Conservation (phyloP, 176 grass and related monocot genomes). For the Zea mays region DNA sequence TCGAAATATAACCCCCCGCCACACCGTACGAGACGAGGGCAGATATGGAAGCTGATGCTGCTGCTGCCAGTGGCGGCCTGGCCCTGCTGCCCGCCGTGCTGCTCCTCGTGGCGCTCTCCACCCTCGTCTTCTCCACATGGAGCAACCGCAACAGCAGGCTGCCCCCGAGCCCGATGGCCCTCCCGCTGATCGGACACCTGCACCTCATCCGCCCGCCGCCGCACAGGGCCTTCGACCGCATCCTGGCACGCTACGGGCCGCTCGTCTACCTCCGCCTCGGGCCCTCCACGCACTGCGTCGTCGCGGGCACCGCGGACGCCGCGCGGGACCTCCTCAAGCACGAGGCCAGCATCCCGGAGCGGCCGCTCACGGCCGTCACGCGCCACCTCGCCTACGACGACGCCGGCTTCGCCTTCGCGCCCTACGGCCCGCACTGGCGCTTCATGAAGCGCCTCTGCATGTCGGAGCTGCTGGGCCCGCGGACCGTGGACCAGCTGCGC, state of each 20-base stretch:
- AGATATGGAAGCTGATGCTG: background rate
- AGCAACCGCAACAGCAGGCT: background rate
- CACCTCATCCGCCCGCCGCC: conserved; percentile 47
- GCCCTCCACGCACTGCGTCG: conserved; percentile 53
- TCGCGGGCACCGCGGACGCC: conserved; percentile 37
- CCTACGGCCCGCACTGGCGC: conserved; percentile 59
- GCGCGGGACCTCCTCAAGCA: conserved; percentile 38
- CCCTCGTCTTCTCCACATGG: background rate
- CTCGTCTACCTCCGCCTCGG: conserved; percentile 60
- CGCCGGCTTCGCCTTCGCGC: conserved; percentile 62
- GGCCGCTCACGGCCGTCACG: conserved; percentile 14
- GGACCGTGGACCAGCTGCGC: conserved; percentile 52
- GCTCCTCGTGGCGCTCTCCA: conserved; percentile 8
- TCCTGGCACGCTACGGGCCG: conserved; percentile 35
- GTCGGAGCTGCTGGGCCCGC: conserved; percentile 61
- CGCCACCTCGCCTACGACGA: conserved; percentile 54
- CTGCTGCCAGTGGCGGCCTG: background rate
- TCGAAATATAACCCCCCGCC: too few species aligned
- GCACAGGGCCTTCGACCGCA: conserved; percentile 48
- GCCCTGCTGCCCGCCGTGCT: background rate
- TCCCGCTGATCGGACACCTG: conserved; percentile 57
- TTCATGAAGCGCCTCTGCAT: conserved; percentile 75
- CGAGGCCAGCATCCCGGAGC: conserved; percentile 60
- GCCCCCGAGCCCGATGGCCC: conserved; percentile 43
- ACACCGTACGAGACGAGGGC: too few species aligned